These are phyloP conservation scores for Sporothrix globosa DNA, from an alignment of 2,329 filamentous ascomycete genomes.

Conservation along the genomic window DNA sequence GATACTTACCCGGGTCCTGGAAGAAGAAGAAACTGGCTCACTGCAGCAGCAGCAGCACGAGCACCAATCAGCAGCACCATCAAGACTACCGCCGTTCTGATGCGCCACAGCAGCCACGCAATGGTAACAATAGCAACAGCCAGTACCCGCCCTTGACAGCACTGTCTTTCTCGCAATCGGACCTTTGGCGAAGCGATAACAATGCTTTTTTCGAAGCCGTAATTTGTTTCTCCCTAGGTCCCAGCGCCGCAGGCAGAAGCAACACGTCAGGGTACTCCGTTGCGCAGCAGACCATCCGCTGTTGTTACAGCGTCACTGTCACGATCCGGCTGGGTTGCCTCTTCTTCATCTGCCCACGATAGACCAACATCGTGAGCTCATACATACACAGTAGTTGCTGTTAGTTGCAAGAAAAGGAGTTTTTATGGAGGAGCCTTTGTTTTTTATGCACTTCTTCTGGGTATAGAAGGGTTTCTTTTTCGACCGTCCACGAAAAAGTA, in stretches of 20 bases:
- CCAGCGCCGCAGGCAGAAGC: background rate
- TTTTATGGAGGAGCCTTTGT: conserved; percentile 10
- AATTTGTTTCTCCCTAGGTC: background rate
- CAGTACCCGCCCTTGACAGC: background rate
- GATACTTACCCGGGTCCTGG: conserved; percentile 59
- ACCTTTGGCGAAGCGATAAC: conserved; percentile 10
- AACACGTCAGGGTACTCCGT: background rate
- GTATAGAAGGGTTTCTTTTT: conserved; percentile 12
- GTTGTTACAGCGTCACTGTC: conserved; percentile 28
- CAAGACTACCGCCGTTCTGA: background rate
- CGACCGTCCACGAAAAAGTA: conserved; percentile 1
- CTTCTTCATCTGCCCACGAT: conserved; percentile 1
- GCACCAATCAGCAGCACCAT: conserved; percentile 8
- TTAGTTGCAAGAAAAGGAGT: conserved; percentile 4
- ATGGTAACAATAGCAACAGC: background rate
- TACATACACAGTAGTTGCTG: background rate
- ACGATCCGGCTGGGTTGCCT: background rate
- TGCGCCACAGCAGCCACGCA: background rate
- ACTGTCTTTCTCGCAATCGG: background rate
- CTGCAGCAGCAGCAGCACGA: conserved; percentile 26
- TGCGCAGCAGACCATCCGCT: conserved; percentile 25
- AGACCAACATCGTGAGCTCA: background rate
- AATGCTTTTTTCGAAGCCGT: background rate
- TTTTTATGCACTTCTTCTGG: conserved; percentile 13
- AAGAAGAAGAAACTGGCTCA: conserved; percentile 52